Evolutionary conservation across 2,329 filamentous ascomycete genomes (phyloP).

Genomic region (Helminthosporium solani): DNA sequence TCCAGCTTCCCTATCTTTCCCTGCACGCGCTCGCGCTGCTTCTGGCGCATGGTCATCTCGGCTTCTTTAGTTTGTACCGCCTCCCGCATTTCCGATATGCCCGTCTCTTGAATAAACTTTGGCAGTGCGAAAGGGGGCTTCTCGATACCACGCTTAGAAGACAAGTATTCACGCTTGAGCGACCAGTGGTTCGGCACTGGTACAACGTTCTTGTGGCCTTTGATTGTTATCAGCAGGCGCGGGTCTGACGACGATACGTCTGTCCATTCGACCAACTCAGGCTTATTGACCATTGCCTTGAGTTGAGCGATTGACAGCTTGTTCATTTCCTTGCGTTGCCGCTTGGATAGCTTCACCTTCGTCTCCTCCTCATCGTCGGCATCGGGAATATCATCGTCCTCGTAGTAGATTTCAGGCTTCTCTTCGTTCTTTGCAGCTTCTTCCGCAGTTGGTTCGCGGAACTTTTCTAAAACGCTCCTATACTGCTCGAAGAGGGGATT

Average conservation of each 20-base stretch:
- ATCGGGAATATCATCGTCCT: conserved; percentile 81
- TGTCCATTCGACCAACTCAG: conserved; percentile 96
- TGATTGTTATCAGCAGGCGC: conserved; percentile 86
- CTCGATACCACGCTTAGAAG: conserved; percentile 94
- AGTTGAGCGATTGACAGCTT: conserved; percentile 94
- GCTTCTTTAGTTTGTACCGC: conserved; percentile 95
- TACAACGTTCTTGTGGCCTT: conserved; percentile 90
- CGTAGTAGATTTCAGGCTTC: conserved; percentile 81
- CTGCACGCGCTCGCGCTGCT: conserved; percentile 88
- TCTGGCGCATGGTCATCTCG: conserved; percentile 87
- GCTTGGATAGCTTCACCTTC: conserved; percentile 78
- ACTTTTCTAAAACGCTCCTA: conserved; percentile 78
- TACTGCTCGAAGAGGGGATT: conserved; percentile 83
- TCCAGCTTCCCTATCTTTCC: conserved; percentile 97
- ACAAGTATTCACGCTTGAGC: conserved; percentile 93
- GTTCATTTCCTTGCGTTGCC: conserved; percentile 87
- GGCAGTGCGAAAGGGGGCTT: conserved; percentile 91
- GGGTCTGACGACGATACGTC: conserved; percentile 91
- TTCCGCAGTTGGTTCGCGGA: conserved; percentile 59
- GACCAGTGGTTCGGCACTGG: conserved; percentile 95
- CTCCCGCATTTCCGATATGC: conserved; percentile 97
- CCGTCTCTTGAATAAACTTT: conserved; percentile 96
- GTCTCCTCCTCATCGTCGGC: conserved; percentile 79
- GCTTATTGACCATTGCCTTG: conserved; percentile 86
- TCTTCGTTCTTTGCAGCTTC: conserved; percentile 59